These are phyloP conservation scores for Ophiostoma sp. DNA, from an alignment of 2,329 filamentous ascomycete genomes.

Conservation along the genomic window DNA sequence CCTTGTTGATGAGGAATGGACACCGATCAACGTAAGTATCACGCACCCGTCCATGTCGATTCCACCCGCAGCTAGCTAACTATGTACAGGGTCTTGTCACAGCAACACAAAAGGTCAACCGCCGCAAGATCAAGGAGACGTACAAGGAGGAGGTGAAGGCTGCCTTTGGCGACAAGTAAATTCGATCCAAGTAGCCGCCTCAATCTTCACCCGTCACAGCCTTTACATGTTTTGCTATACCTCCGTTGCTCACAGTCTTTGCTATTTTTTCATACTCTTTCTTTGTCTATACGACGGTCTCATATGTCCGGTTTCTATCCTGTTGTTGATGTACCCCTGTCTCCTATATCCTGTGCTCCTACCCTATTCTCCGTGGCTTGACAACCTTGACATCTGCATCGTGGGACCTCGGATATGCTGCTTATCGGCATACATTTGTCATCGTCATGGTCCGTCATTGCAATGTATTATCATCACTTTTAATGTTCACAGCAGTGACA, in stretches of 20 bases:
- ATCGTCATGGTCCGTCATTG: not conserved
- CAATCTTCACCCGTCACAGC: too few relatives aligned
- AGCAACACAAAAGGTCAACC: conserved; percentile 57
- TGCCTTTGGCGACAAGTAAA: conserved; percentile 31
- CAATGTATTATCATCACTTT: too few relatives aligned
- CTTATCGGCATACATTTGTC: not conserved
- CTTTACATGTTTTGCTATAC: not conserved
- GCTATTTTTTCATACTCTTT: not conserved
- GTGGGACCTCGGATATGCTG: not conserved
- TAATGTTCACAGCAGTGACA: too few relatives aligned
- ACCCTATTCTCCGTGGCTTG: not conserved
- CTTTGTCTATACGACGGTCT: not conserved
- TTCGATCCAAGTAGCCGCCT: not conserved
- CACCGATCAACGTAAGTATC: conserved; percentile 69
- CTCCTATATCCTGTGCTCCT: not conserved
- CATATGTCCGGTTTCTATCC: not conserved
- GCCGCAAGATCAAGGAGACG: conserved; percentile 45
- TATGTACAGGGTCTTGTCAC: conserved; percentile 49
- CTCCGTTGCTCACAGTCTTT: not conserved
- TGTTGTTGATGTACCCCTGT: not conserved
- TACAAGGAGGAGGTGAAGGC: conserved; percentile 50
- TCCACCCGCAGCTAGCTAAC: conserved; percentile 8
- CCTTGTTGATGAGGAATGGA: conserved; percentile 82
- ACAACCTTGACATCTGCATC: not conserved
- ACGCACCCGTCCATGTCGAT: not conserved